phyloP scores from a whole-genome alignment of 108 stramenopile genomes.

The Stephanodiscus minutulus region DNA sequence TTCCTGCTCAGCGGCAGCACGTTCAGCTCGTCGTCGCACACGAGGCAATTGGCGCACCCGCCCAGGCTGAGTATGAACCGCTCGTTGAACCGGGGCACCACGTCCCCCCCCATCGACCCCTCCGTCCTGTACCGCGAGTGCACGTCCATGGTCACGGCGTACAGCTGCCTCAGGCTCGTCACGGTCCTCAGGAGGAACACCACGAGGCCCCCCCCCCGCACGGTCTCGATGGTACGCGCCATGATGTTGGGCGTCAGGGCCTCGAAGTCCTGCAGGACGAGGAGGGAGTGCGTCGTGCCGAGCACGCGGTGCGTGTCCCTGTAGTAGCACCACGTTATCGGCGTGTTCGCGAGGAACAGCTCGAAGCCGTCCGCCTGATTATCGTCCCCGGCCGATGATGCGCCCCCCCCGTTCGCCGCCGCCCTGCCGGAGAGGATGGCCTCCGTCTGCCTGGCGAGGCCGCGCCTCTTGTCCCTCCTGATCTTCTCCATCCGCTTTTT shows the following conservation, averaged over 20 bases:
- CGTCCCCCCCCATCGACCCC: constrained; percentile 74
- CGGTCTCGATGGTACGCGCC: constrained; percentile 98
- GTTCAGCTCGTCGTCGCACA: constrained; percentile 99
- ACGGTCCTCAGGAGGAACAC: constrained; percentile 92
- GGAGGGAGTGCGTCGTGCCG: constrained; percentile 94
- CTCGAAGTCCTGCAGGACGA: constrained; percentile 99
- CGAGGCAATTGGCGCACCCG: constrained; percentile 88
- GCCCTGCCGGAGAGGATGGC: not conserved
- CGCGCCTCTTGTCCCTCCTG: constrained; percentile 89
- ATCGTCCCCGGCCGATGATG: too few species aligned
- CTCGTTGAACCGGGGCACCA: constrained; percentile 98
- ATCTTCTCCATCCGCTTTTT: constrained; percentile 97
- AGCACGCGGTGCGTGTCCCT: constrained; percentile 95
- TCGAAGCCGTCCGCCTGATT: constrained; percentile 91
- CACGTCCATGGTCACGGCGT: constrained; percentile 98
- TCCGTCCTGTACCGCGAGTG: constrained; percentile 96
- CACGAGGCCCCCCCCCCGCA: constrained; percentile 97
- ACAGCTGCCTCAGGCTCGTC: constrained; percentile 95
- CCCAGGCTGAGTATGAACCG: constrained; percentile 96
- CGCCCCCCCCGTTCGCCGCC: constrained; percentile 19
- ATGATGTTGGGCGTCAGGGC: constrained; percentile 98
- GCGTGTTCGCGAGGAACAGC: constrained; percentile 93
- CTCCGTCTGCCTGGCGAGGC: constrained; percentile 41
- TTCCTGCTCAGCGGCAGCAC: constrained; percentile 89
- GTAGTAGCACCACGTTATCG: constrained; percentile 99